Base-by-base conservation (phyloP, 2,329 filamentous ascomycete species). In the Phialophora tarda region DNA sequence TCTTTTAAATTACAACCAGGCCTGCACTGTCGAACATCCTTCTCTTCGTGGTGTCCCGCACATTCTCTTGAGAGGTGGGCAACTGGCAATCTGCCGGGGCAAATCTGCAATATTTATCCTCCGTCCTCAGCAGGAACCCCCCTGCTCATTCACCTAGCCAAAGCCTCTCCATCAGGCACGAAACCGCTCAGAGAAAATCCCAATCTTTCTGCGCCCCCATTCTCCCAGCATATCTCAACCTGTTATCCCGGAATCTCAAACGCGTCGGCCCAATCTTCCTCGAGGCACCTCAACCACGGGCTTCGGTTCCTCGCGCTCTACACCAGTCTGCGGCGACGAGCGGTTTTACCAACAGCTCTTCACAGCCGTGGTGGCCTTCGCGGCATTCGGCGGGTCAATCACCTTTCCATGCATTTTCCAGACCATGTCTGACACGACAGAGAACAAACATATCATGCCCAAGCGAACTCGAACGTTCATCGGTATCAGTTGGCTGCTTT, bases 371-470 rank as follows among this genome's bases (percentile, higher is more conserved):
- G 56, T 48, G 34, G 56, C 56, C 26, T 59, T 59, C 28, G 34
- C 38, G 12, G 41, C 26, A 6, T 59, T 59, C 44, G 41, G 56
- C 11, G 56, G 41, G 41, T 50, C 38, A 10, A 48, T 59, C 38
- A 48, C 56, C 12, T 59, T 50, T 32, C 41, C 50, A 47, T 50
- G 41, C 26, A 59, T 48, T 4, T 59, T 50, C 14, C 56, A 59
- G 34, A 47, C 41, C n/a, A 30, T 59, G 8, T 26, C 56, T n/a
- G 41, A 30, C 10, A 30, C 24, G 38, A 59, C 56, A 3, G 41
- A 59, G 26, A 50, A 59, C 56, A 41, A 41, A 21, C 5, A 58
- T 8, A 28, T 59, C 23, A 48, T 41, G 5, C 56, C 56, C 6
- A 28, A 48, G 10, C 56, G 44, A 14, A 24, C 56, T 2, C 26